These are phyloP conservation scores for Paecilomyces formosus DNA, from an alignment of 2,329 filamentous ascomycete species.

Conservation along the genomic window DNA sequence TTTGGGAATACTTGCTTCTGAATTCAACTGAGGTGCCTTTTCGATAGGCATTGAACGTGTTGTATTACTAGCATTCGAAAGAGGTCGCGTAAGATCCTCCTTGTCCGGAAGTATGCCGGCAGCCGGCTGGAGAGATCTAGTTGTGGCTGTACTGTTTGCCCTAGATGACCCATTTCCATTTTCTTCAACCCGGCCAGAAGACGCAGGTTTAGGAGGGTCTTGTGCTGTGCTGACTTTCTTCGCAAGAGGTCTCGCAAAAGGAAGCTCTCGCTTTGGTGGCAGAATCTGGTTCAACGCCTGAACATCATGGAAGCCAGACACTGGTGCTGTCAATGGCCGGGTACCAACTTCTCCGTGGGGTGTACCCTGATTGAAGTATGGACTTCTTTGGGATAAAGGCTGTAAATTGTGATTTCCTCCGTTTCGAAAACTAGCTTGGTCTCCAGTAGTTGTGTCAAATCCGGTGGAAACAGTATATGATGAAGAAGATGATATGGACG, in stretches of 20 bases:
- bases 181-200: not conserved
- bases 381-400: not conserved
- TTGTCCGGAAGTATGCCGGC: not conserved
- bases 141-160: not conserved
- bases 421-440: not conserved
- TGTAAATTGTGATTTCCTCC: not conserved
- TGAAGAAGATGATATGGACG: conserved; percentile 4
- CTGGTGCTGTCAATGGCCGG: conserved; percentile 19
- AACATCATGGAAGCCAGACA: conserved; percentile 13
- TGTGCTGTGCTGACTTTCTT: conserved; percentile 10
- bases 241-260: conserved; percentile 25
- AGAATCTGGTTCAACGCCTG: conserved; percentile 26
- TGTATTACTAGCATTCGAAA: not conserved
- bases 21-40: not conserved
- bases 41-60: no score
- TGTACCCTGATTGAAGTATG: not conserved
- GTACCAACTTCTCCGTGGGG: conserved; percentile 3
- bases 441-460: not conserved
- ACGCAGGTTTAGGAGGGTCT: conserved; percentile 3
- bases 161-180: not conserved
- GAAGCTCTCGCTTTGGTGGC: conserved; percentile 36
- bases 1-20: not conserved
- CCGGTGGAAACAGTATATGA: conserved; percentile 4
- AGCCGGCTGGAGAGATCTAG: not conserved
- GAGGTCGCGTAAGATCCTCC: not conserved